Evolutionary conservation across 1,139 yeast genomes (phyloP).

Genomic region (Suhomyces wounanorum): DNA sequence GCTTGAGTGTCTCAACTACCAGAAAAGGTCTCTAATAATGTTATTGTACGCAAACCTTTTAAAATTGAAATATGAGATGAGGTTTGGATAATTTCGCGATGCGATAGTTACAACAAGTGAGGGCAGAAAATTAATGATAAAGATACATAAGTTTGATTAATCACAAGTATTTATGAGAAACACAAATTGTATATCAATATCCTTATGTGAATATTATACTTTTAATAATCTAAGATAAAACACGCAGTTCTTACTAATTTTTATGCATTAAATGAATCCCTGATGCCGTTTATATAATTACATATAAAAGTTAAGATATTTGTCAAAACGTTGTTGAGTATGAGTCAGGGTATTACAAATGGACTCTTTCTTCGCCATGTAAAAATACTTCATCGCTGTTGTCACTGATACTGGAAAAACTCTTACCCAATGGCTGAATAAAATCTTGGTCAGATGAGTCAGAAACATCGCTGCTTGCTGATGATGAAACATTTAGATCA

Average conservation of each 20-base stretch:
- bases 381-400: constrained; percentile 12
- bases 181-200: too few species aligned
- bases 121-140: too few species aligned
- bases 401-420: constrained; percentile 7
- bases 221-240: too few species aligned
- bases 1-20: not conserved
- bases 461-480: constrained; percentile 14
- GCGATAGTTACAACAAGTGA: not conserved
- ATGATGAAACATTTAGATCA: not conserved
- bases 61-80: not conserved
- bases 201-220: too few species aligned
- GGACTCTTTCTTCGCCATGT: constrained; percentile 19
- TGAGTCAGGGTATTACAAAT: constrained; percentile 10
- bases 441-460: constrained; percentile 7
- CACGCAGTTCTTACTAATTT: too few species aligned
- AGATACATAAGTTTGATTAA: too few species aligned
- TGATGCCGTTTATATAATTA: not conserved
- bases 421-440: constrained; percentile 7
- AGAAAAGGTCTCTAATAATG: not conserved
- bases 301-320: not conserved
- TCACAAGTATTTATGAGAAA: too few species aligned
- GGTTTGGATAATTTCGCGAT: constrained; percentile 5
- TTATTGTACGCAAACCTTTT: not conserved
- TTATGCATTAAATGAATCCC: not conserved
- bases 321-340: too few species aligned